phyloP scores from a whole-genome alignment of 148 eudicot species.

The Fagopyrum esculentum region DNA sequence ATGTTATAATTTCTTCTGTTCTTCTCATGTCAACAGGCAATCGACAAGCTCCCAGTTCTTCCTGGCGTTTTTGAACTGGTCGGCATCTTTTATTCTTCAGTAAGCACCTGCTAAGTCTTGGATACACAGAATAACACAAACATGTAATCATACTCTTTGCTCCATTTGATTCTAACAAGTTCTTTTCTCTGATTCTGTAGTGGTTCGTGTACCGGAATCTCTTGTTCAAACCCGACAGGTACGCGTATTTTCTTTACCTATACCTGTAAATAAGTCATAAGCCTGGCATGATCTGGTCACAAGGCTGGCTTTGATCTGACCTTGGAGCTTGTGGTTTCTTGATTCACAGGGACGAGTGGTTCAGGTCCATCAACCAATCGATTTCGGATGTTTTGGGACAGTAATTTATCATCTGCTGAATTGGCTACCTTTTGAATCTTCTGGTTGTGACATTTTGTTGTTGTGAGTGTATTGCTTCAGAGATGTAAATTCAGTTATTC shows the following conservation, averaged over 20 bases:
- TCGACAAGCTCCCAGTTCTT: conserved; percentile 82
- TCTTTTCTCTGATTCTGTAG: conserved; percentile 41
- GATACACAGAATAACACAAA: background rate
- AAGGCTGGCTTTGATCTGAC: background rate
- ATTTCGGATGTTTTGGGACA: conserved; percentile 78
- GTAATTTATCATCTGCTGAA: conserved; percentile 22
- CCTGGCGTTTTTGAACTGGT: conserved; percentile 66
- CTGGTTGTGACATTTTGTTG: background rate
- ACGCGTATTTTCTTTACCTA: conserved; percentile 9
- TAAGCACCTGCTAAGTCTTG: conserved; percentile 22
- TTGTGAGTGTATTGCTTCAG: background rate
- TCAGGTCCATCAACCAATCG: conserved; percentile 46
- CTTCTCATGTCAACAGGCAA: conserved; percentile 41
- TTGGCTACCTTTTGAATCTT: background rate
- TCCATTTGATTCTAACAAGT: conserved; percentile 18
- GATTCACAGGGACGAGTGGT: conserved; percentile 58
- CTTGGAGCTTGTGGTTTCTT: conserved; percentile 7
- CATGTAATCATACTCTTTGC: background rate
- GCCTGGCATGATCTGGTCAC: background rate
- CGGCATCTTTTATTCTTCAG: conserved; percentile 77
- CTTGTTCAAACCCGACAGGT: conserved; percentile 96
- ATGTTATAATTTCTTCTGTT: conserved; percentile 3
- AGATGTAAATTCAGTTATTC: background rate
- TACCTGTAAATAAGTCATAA: background rate
- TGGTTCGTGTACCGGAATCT: conserved; percentile 91